Evolutionary conservation across 768 basidiomycete species (phyloP).

Genomic region (Collybia sordida): DNA sequence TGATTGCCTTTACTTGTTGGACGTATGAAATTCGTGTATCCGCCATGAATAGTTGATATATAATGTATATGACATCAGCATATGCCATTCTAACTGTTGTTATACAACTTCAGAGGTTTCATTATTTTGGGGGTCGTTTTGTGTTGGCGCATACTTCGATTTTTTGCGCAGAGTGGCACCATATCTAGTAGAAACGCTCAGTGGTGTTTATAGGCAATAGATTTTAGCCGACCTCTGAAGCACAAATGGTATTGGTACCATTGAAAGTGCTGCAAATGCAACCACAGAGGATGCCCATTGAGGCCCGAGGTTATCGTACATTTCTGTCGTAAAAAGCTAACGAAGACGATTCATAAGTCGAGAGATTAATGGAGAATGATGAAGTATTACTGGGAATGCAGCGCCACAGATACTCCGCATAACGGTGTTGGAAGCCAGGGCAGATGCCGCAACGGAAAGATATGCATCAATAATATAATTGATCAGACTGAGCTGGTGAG

Average conservation of each 20-base stretch:
- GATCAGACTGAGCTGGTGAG: conserved; percentile 44
- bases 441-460: conserved; percentile 52
- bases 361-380: conserved; percentile 1
- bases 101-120: neutral
- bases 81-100: too few relatives aligned
- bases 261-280: conserved; percentile 46
- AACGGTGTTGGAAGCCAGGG: conserved; percentile 53
- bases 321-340: conserved; percentile 53
- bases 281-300: conserved; percentile 61
- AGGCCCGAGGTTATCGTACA: conserved; percentile 50
- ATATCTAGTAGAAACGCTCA: conserved; percentile 26
- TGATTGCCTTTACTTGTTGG: too few relatives aligned
- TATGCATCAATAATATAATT: conserved; percentile 68
- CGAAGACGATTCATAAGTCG: conserved; percentile 7
- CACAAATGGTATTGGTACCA: conserved; percentile 55
- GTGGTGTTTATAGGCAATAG: neutral
- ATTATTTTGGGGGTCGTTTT: neutral
- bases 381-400: conserved; percentile 38
- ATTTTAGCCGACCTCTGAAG: conserved; percentile 30
- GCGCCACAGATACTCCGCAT: conserved; percentile 54
- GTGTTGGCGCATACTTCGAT: conserved; percentile 40
- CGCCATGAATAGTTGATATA: too few relatives aligned
- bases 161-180: conserved; percentile 40
- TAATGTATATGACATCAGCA: too few relatives aligned
- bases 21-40: too few relatives aligned